A percentile compares a stretch with the other conserved stretches of the same genome.
Evolutionary conservation across 2,329 filamentous ascomycete genomes (phyloP).

Genomic region (Tolypocladium tropicale): DNA sequence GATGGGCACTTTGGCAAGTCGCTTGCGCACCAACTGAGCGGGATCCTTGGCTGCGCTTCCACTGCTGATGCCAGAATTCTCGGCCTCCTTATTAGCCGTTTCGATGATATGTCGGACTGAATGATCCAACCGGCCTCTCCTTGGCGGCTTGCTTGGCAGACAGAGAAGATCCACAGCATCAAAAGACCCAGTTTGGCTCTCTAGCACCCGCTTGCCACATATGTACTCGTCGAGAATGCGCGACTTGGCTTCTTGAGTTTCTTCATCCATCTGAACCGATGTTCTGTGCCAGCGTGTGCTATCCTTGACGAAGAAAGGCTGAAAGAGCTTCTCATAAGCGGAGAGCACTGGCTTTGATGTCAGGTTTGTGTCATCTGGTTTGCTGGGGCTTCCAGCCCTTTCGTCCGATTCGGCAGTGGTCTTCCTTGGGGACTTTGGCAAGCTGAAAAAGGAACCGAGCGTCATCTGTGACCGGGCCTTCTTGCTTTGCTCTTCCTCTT

Average conservation of each 20-base stretch:
- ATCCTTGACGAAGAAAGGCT: conserved; percentile 69
- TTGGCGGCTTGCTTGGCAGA: conserved; percentile 24
- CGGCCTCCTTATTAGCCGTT: conserved; percentile 37
- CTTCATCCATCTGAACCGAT: conserved; percentile 46
- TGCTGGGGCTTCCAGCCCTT: conserved; percentile 17
- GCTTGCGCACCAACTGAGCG: conserved; percentile 21
- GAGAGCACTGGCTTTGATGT: conserved; percentile 19
- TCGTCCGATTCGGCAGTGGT: conserved; percentile 18
- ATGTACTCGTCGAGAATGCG: conserved; percentile 43
- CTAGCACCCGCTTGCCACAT: conserved; percentile 24
- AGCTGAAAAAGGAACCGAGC: conserved; percentile 37
- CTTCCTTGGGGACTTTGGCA: conserved; percentile 30
- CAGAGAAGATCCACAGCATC: conserved; percentile 35
- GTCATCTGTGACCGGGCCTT: conserved; percentile 38
- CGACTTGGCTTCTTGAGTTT: conserved; percentile 41
- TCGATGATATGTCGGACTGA: conserved; percentile 54
- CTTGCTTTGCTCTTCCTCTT: conserved; percentile 39
- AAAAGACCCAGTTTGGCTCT: conserved; percentile 28
- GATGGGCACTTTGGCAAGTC: conserved; percentile 45
- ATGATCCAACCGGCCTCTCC: conserved; percentile 36
- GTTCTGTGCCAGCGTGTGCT: conserved; percentile 60
- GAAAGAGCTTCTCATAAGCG: conserved; percentile 61
- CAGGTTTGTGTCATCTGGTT: conserved; percentile 12
- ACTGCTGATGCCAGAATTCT: conserved; percentile 23
- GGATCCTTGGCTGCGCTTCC: conserved; percentile 23